These are phyloP conservation scores for Cynara cardunculus DNA, from an alignment of 129 eudicot genomes.

Conservation along the genomic window DNA sequence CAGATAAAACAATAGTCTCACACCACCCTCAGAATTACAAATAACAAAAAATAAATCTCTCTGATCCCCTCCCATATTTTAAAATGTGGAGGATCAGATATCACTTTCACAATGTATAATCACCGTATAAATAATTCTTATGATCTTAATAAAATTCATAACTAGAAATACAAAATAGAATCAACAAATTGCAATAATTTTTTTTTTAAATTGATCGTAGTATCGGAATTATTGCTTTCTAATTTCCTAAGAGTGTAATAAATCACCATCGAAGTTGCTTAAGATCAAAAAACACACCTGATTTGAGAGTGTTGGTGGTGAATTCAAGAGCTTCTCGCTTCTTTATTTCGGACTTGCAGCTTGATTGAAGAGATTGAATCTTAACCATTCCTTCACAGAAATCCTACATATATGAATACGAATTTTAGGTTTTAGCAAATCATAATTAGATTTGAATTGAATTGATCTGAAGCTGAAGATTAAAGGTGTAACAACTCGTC, in stretches of 20 bases:
- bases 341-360: slow-evolving; percentile 34
- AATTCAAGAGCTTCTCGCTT: slow-evolving; percentile 50
- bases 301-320: slow-evolving; percentile 39
- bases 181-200: background rate
- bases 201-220: background rate
- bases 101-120: background rate
- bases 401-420: slow-evolving; percentile 27
- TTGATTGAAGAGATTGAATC: slow-evolving; percentile 44
- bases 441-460: background rate
- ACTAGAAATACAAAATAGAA: background rate
- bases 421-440: slow-evolving; percentile 6
- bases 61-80: background rate
- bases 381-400: slow-evolving; percentile 21
- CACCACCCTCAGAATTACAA: background rate
- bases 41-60: background rate
- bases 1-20: background rate
- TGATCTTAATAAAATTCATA: slow-evolving; percentile 7
- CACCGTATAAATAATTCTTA: background rate
- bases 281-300: slow-evolving; percentile 24
- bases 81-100: background rate
- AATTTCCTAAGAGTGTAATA: background rate
- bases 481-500: too few species aligned
- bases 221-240: background rate
- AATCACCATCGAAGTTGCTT: background rate
- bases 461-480: background rate